Conservation (phyloP, 345 rosid genomes). For the Jatropha curcas region DNA sequence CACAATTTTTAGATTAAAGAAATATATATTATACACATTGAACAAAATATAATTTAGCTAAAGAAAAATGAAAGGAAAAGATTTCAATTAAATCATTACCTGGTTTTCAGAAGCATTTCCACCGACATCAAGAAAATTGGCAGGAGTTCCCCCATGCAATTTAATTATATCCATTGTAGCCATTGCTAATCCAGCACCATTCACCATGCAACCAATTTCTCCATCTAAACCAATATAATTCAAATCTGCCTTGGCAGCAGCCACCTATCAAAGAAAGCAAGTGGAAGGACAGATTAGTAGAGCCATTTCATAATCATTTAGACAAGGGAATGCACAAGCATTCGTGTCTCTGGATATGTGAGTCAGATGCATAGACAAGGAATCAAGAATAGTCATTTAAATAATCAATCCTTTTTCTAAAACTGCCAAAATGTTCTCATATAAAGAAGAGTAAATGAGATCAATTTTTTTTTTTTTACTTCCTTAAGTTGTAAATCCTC, state of each 20-base stretch:
- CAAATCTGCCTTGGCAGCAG: constrained; percentile 94
- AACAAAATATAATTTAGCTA: not conserved
- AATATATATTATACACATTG: constrained; percentile 15
- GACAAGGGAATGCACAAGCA: not conserved
- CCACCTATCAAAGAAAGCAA: constrained; percentile 53
- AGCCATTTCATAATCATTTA: not conserved
- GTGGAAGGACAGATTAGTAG: constrained; percentile 3
- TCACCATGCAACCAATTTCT: constrained; percentile 99
- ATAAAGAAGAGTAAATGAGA: not conserved
- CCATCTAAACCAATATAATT: constrained; percentile 98
- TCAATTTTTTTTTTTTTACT: too few relatives aligned
- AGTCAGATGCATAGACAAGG: not conserved
- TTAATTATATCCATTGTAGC: constrained; percentile 99
- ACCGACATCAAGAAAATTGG: constrained; percentile 97
- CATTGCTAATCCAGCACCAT: constrained; percentile 99
- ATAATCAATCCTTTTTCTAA: not conserved
- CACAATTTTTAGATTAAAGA: too few relatives aligned
- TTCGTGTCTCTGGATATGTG: not conserved
- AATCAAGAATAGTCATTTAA: not conserved
- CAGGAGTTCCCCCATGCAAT: constrained; percentile 98
- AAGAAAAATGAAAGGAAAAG: constrained; percentile 9
- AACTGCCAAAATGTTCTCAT: too few relatives aligned
- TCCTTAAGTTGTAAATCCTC: not conserved
- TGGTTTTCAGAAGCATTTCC: constrained; percentile 97
- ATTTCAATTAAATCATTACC: constrained; percentile 40